These are phyloP conservation scores for Ascochyta koolunga DNA, from an alignment of 2,329 filamentous ascomycete species.

Conservation along the genomic window DNA sequence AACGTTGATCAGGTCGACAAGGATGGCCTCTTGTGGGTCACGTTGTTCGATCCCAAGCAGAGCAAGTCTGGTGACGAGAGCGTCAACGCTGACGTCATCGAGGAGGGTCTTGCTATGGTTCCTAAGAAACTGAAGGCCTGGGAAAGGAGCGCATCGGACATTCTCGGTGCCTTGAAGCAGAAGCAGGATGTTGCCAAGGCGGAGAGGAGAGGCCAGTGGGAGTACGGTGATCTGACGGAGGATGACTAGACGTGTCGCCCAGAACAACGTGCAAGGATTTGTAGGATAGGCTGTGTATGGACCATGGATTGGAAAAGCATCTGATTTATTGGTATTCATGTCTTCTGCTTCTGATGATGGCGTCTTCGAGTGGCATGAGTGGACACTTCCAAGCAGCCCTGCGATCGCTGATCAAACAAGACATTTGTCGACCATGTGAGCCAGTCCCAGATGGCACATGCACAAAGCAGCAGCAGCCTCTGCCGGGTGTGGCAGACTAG, in stretches of 20 bases:
- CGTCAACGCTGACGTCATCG: slow-evolving; percentile 86
- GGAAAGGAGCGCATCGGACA: slow-evolving; percentile 78
- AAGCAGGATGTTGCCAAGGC: slow-evolving; percentile 80
- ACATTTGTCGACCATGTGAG: slow-evolving; percentile 6
- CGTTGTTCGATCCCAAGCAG: slow-evolving; percentile 78
- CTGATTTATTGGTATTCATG: background rate
- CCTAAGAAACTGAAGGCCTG: slow-evolving; percentile 89
- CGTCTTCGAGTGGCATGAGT: background rate
- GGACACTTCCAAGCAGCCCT: background rate
- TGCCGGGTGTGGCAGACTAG: background rate
- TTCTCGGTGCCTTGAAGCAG: slow-evolving; percentile 73
- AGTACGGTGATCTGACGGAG: slow-evolving; percentile 95
- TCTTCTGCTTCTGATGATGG: background rate
- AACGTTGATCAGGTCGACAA: slow-evolving; percentile 86
- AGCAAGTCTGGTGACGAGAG: slow-evolving; percentile 71
- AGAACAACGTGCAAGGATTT: slow-evolving; percentile 2
- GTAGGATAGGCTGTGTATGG: slow-evolving; percentile 16
- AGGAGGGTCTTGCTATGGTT: slow-evolving; percentile 86
- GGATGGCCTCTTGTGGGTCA: slow-evolving; percentile 84
- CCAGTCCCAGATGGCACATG: slow-evolving; percentile 1
- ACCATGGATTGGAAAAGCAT: slow-evolving; percentile 7
- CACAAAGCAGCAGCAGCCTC: slow-evolving; percentile 7
- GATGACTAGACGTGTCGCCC: slow-evolving; percentile 31
- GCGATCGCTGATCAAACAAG: background rate
- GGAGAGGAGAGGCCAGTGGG: slow-evolving; percentile 88